phyloP scores from a whole-genome alignment of 1,284 basidiomycete genomes.

The Apiotrichum akiyoshidainum region DNA sequence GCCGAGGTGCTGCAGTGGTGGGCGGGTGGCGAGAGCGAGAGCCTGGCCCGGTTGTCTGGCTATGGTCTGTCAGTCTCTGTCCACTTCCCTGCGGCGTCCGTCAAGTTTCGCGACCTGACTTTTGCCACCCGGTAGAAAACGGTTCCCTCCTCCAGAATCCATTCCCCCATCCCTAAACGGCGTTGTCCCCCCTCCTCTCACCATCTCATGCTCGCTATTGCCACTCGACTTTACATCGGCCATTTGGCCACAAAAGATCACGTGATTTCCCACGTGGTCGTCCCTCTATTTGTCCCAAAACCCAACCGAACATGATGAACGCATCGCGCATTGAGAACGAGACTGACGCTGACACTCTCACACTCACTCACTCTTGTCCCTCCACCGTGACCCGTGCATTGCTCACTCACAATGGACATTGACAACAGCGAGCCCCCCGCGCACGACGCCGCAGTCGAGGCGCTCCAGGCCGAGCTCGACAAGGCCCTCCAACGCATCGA shows the following conservation, averaged over 20 bases:
- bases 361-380: background rate
- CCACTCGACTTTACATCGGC: no score
- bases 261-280: background rate
- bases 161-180: no score
- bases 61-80: no score
- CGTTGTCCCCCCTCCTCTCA: no score
- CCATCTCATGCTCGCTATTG: no score
- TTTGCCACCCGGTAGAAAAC: no score
- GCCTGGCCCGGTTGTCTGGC: no score
- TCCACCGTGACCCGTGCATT: background rate
- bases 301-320: background rate
- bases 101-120: no score
- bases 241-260: background rate
- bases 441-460: background rate
- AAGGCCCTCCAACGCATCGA: conserved; percentile 28
- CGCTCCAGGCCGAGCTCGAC: conserved; percentile 27
- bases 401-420: conserved; percentile 3
- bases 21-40: no score
- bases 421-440: background rate
- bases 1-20: no score
- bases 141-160: no score
- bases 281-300: background rate
- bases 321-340: background rate
- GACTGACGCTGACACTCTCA: background rate
- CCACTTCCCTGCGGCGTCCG: no score